These are phyloP conservation scores for Phylloporus sp. DNA, from an alignment of 768 basidiomycete species.

Conservation along the genomic window DNA sequence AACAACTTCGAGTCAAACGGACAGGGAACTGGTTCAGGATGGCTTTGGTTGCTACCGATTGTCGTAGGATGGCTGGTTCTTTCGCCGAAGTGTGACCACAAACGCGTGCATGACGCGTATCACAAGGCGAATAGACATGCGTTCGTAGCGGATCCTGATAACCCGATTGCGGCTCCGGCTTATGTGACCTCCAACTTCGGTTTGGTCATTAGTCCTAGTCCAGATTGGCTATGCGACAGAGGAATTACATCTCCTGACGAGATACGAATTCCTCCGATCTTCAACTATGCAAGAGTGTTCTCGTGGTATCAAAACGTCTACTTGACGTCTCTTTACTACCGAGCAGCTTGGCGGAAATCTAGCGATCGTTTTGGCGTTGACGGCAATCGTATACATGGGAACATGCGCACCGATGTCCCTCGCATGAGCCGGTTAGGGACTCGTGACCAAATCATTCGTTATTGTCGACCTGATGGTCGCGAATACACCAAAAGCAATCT, in stretches of 20 bases:
- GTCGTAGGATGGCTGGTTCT: slow-evolving; percentile 40
- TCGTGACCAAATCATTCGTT: slow-evolving; percentile 12
- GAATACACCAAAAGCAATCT: not conserved
- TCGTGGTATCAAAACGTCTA: slow-evolving; percentile 20
- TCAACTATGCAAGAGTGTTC: slow-evolving; percentile 22
- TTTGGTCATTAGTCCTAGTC: slow-evolving; percentile 12
- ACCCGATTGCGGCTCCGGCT: not conserved
- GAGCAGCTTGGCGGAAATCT: slow-evolving; percentile 8
- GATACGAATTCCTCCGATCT: slow-evolving; percentile 20
- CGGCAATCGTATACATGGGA: not conserved
- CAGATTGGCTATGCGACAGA: not conserved
- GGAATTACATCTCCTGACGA: slow-evolving; percentile 22
- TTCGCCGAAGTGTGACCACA: slow-evolving; percentile 37
- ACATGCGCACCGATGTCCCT: slow-evolving; percentile 1
- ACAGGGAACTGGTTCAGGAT: slow-evolving; percentile 38
- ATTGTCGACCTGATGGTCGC: slow-evolving; percentile 14
- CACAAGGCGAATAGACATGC: slow-evolving; percentile 12
- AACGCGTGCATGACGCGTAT: slow-evolving; percentile 23
- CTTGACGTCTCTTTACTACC: too few relatives aligned
- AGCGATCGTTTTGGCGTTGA: not conserved
- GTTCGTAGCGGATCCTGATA: not conserved
- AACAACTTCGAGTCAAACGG: not conserved
- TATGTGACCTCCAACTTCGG: slow-evolving; percentile 7
- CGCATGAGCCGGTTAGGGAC: slow-evolving; percentile 16
- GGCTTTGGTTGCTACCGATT: slow-evolving; percentile 43